A percentile compares a stretch with the other conserved stretches of the same genome.
These are phyloP conservation scores for Boletus rubescentipes DNA, from an alignment of 768 basidiomycete genomes.

Conservation along the genomic window DNA sequence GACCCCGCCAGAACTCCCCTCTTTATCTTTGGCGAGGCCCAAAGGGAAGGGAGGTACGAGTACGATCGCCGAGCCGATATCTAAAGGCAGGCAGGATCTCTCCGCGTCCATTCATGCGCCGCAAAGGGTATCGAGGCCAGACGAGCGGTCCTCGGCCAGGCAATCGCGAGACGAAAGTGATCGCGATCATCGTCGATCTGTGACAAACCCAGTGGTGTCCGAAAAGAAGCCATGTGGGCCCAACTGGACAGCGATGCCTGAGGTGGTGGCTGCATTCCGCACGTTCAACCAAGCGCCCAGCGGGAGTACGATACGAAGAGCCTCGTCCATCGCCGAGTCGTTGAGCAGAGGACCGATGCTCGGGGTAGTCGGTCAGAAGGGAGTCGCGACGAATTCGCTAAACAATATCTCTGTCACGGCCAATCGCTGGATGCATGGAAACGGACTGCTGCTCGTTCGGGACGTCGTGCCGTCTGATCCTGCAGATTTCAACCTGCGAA, in stretches of 20 bases:
- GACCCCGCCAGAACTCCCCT: conserved; percentile 1
- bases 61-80: not conserved
- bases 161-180: not conserved
- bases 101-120: conserved; percentile 16
- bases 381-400: conserved; percentile 16
- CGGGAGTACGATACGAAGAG: conserved; percentile 3
- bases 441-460: conserved; percentile 12
- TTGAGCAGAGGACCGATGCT: conserved; percentile 1
- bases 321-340: conserved; percentile 3
- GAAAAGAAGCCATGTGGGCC: conserved; percentile 1
- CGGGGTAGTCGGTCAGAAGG: conserved; percentile 15
- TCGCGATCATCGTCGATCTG: not conserved
- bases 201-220: not conserved
- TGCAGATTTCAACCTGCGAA: conserved; percentile 17
- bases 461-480: conserved; percentile 15
- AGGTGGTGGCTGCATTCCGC: conserved; percentile 15
- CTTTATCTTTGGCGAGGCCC: not conserved
- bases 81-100: not conserved
- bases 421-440: conserved; percentile 1
- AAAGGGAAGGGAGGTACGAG: not conserved
- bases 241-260: conserved; percentile 21
- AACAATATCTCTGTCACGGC: conserved; percentile 8
- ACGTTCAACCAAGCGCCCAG: conserved; percentile 11
- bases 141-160: not conserved
- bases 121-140: not conserved